Evolutionary conservation across 345 rosid species (phyloP), one percentile per base, ranked within the genome.

Genomic region (Murraya paniculata): DNA sequence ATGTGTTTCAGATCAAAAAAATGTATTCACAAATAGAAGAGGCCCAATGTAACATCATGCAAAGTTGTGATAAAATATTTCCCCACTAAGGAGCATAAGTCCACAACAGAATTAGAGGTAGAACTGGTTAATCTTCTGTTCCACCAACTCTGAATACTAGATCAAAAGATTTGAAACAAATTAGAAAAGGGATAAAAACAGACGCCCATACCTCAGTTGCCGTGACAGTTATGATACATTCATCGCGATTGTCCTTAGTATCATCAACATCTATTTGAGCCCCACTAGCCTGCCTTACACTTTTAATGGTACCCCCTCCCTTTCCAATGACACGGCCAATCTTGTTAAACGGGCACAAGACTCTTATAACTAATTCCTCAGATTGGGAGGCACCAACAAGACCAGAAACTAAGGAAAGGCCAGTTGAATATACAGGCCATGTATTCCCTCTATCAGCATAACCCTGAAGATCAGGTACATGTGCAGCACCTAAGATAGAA

Each of bases 271-370:
- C 98, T 19, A 94, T 76, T 73, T 78, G 89, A 83, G 99, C 92
- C 66, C 99, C 99, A 78, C 88, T 96, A 4, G 89, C 87, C 84
- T 96, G 98, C 82, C 99, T 94, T 77, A 96, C 92, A 68, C 86
- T 91, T 83, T 92, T 96, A 76, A 94, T 92, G 48, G 98, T 93
- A 68, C 92, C 76, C 30, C 99, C 99, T 82, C 94, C 98, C 87
- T 88, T 94, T 64, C 98, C 99, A 70, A 96, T 96, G 71, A 96
- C 99, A 72, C 99, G 98, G 1, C 99, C 99, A 75, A 94, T 96
- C 76, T 92, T 96, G 78, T 88, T 79, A 79, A 83, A 88, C 55
- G 97, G 87, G 81, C 99, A 96, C 79, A 96, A 48, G 9, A 96
- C 89, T 76, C 89, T 86, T 31, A 96, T 24, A 53, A 85, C 77